Percentiles rank a stretch among this genome's conserved stretches.
These are phyloP conservation scores for Botrytis deweyae DNA, from an alignment of 2,329 filamentous ascomycete genomes.

Conservation along the genomic window DNA sequence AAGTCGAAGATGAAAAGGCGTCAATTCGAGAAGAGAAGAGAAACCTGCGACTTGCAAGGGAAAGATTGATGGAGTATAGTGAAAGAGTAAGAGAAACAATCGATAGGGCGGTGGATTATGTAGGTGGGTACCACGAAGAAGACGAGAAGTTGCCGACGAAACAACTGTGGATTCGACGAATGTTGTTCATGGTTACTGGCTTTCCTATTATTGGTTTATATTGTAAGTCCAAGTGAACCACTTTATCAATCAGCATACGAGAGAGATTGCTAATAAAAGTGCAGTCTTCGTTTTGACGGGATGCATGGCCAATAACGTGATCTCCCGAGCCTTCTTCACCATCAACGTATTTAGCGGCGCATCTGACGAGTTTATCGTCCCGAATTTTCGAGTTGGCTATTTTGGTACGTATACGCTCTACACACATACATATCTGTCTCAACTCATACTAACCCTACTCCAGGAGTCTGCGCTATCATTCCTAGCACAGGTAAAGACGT, in stretches of 20 bases:
- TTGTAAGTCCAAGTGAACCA: background rate
- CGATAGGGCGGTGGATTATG: constrained; percentile 4
- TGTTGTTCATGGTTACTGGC: background rate
- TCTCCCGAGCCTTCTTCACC: constrained; percentile 1
- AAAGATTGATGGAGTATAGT: background rate
- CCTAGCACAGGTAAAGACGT: background rate
- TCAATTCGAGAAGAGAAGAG: constrained; percentile 9
- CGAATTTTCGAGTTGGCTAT: constrained; percentile 13
- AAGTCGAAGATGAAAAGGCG: constrained; percentile 7
- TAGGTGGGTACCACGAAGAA: constrained; percentile 4
- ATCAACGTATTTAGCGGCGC: constrained; percentile 9
- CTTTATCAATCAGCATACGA: background rate
- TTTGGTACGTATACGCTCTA: background rate
- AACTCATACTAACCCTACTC: background rate
- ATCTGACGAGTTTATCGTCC: constrained; percentile 8
- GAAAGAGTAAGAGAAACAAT: constrained; percentile 11
- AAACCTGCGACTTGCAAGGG: background rate
- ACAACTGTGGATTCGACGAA: constrained; percentile 4
- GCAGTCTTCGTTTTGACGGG: constrained; percentile 5
- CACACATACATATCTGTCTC: background rate
- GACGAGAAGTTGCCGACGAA: background rate
- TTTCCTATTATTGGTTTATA: constrained; percentile 8
- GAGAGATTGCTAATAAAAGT: background rate
- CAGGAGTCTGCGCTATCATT: constrained; percentile 1
- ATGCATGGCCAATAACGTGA: constrained; percentile 6